These are phyloP conservation scores for Rosa persica DNA, from an alignment of 306 rosid species.

Conservation along the genomic window DNA sequence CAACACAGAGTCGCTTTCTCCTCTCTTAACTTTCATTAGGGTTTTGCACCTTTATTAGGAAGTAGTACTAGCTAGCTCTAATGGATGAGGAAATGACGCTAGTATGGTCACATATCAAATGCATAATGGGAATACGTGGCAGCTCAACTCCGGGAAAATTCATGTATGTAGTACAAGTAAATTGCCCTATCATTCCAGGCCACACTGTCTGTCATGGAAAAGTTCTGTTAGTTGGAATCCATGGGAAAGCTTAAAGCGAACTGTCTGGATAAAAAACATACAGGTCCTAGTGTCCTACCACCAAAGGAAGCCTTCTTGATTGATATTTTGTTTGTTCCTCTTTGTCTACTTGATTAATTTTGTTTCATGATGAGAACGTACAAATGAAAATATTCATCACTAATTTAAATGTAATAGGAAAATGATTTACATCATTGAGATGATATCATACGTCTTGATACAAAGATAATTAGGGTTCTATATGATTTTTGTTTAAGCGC, in stretches of 20 bases:
- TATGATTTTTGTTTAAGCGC: not conserved
- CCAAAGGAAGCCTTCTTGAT: not conserved
- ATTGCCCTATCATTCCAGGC: not conserved
- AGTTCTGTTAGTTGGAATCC: conserved; percentile 7
- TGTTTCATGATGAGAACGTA: not conserved
- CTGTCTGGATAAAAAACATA: not conserved
- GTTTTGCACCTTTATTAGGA: not conserved
- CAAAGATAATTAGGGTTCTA: not conserved
- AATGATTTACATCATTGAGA: not conserved
- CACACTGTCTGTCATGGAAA: not conserved
- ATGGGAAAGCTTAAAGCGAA: not conserved
- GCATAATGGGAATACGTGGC: not conserved
- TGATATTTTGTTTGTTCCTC: not conserved
- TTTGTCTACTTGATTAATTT: not conserved
- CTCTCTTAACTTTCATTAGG: not conserved
- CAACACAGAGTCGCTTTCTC: conserved; percentile 36
- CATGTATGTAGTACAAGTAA: not conserved
- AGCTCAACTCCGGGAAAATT: conserved; percentile 1
- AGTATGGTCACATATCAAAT: conserved; percentile 1
- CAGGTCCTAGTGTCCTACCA: not conserved
- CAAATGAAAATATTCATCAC: not conserved
- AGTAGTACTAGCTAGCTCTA: not conserved
- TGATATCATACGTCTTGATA: not conserved
- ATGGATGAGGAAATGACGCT: conserved; percentile 4
- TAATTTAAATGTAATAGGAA: too few relatives aligned